Percentiles rank a stretch among this genome's conserved stretches.
These are phyloP conservation scores for Cynanchum wilfordii DNA, from an alignment of 257 asterid genomes.

Conservation along the genomic window DNA sequence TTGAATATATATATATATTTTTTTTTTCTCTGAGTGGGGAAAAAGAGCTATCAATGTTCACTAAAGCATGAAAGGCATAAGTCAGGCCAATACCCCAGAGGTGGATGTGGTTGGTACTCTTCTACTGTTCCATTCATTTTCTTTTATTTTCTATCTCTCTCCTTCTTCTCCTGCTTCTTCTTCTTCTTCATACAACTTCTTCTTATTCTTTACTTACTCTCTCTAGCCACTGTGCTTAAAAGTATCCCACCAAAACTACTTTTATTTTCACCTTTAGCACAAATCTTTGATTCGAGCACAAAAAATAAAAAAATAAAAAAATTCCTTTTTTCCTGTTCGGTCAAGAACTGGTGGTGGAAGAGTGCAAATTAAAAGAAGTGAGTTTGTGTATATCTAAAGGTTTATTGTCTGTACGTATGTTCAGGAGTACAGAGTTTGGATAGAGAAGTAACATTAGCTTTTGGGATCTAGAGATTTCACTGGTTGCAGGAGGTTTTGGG, in stretches of 20 bases:
- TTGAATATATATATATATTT: background rate
- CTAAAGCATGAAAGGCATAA: conserved; percentile 17
- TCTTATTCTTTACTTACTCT: background rate
- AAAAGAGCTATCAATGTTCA: conserved; percentile 13
- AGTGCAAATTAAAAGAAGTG: background rate
- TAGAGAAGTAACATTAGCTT: conserved; percentile 24
- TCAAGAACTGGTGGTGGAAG: background rate
- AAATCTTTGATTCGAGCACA: background rate
- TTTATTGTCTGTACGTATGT: conserved; percentile 21
- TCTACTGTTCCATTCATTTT: conserved; percentile 46
- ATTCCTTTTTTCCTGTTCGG: background rate
- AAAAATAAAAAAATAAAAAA: no score
- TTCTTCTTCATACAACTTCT: no score
- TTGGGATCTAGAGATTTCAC: conserved; percentile 21
- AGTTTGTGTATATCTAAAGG: background rate
- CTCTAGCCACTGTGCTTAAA: background rate
- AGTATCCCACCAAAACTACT: conserved; percentile 3
- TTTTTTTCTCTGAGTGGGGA: conserved; percentile 12
- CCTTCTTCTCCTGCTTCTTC: no score
- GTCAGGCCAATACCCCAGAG: conserved; percentile 7
- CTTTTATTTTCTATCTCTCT: background rate
- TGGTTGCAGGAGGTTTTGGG: conserved; percentile 25
- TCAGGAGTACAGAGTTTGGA: conserved; percentile 23
- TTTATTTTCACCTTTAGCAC: background rate
- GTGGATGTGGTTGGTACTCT: background rate